phyloP scores from a whole-genome alignment of 2,329 filamentous ascomycete genomes.

The Neofusicoccum ribis region DNA sequence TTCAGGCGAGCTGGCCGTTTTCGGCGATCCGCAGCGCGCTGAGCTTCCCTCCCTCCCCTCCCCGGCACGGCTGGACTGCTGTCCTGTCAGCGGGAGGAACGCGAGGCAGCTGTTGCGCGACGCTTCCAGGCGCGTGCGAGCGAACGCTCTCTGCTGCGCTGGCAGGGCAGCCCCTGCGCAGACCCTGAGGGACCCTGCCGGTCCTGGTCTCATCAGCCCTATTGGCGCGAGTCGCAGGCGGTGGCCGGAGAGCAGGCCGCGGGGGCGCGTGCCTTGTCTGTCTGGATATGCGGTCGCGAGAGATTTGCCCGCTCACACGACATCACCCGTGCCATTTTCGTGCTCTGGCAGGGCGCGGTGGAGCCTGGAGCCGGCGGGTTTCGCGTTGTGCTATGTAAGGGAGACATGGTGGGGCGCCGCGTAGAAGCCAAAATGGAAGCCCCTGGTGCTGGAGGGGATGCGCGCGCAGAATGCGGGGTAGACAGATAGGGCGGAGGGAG shows the following conservation, averaged over 20 bases:
- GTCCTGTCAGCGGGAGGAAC: too few relatives aligned
- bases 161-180: not conserved
- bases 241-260: slow-evolving; percentile 7
- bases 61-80: too few relatives aligned
- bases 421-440: not conserved
- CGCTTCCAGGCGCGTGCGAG: too few relatives aligned
- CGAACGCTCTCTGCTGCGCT: not conserved
- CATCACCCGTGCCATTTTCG: slow-evolving; percentile 14
- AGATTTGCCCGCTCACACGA: slow-evolving; percentile 13
- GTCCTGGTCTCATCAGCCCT: slow-evolving; percentile 8
- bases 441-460: slow-evolving; percentile 1
- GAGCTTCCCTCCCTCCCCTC: too few relatives aligned
- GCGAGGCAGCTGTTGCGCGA: too few relatives aligned
- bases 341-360: not conserved
- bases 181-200: not conserved
- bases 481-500: not conserved
- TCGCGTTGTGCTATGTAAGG: slow-evolving; percentile 1
- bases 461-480: slow-evolving; percentile 14
- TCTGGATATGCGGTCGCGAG: slow-evolving; percentile 5
- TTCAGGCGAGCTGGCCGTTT: slow-evolving; percentile 1
- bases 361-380: not conserved
- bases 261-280: slow-evolving; percentile 2
- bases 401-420: not conserved
- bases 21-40: not conserved
- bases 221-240: not conserved